These are phyloP conservation scores for Xylariaceae sp. DNA, from an alignment of 2,329 filamentous ascomycete species.

Conservation along the genomic window DNA sequence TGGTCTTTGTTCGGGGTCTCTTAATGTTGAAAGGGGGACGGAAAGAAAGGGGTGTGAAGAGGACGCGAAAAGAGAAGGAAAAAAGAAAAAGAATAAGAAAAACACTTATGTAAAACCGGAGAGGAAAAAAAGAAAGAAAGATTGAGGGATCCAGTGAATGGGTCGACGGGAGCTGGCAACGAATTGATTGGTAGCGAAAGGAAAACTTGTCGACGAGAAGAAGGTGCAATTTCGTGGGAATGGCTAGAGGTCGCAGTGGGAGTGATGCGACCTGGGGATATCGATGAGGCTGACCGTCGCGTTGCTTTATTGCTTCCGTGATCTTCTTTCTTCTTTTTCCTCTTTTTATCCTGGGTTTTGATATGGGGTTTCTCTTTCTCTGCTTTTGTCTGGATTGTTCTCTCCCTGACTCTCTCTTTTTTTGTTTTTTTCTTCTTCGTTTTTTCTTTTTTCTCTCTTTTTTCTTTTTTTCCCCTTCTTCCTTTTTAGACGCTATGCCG, in stretches of 20 bases:
- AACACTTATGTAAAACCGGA: constrained; percentile 1
- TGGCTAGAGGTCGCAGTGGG: not conserved
- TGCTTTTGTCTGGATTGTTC: not conserved
- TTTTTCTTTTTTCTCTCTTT: not conserved
- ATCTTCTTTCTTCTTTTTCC: constrained; percentile 1
- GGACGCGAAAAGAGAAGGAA: constrained; percentile 5
- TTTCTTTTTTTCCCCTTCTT: not conserved
- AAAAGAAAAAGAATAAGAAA: not conserved
- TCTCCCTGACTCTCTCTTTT: constrained; percentile 1
- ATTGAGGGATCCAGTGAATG: not conserved
- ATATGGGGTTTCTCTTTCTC: not conserved
- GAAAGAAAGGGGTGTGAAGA: not conserved
- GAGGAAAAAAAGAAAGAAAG: constrained; percentile 11
- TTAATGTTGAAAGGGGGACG: not conserved
- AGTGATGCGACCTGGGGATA: not conserved
- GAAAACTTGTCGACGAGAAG: not conserved
- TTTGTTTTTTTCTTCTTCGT: constrained; percentile 1
- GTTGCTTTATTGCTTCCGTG: not conserved
- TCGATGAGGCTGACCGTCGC: not conserved
- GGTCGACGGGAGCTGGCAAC: not conserved
- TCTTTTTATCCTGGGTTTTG: constrained; percentile 1
- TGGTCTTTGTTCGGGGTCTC: not conserved
- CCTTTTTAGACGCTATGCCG: not conserved
- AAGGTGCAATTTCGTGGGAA: constrained; percentile 5
- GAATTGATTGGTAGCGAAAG: constrained; percentile 4